A percentile compares a stretch with the other conserved stretches of the same genome.
These are phyloP conservation scores for Mesembryanthemum crystallinum DNA, from an alignment of 148 eudicot genomes.

Conservation along the genomic window DNA sequence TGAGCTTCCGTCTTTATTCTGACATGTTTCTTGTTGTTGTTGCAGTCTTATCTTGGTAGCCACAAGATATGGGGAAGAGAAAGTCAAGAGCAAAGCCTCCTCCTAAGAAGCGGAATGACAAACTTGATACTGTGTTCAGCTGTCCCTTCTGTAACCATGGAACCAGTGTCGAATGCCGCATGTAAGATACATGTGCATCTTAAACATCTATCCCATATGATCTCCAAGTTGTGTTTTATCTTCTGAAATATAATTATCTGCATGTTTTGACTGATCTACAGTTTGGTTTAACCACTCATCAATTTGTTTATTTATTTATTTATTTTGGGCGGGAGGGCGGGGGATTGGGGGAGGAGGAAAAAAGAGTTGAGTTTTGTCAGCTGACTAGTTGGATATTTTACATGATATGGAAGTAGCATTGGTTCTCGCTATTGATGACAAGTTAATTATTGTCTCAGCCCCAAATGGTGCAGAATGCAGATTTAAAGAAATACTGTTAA, in stretches of 20 bases:
- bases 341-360: not conserved
- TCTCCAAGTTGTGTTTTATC: not conserved
- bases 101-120: constrained; percentile 84
- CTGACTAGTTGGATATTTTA: not conserved
- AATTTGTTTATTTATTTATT: not conserved
- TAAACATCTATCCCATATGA: not conserved
- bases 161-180: constrained; percentile 78
- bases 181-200: constrained; percentile 42
- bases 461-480: not conserved
- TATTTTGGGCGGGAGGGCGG: not conserved
- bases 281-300: not conserved
- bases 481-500: not conserved
- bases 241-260: not conserved
- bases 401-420: not conserved
- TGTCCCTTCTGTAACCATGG: constrained; percentile 96
- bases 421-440: not conserved
- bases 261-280: not conserved
- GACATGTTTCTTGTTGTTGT: not conserved
- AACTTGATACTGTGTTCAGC: constrained; percentile 86
- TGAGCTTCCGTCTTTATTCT: not conserved
- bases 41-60: constrained; percentile 1
- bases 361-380: not conserved
- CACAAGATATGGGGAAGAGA: constrained; percentile 69
- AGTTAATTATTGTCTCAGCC: not conserved
- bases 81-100: constrained; percentile 91